A percentile compares a stretch with the other conserved stretches of the same genome.
These are phyloP conservation scores for Ascochyta koolunga DNA, from an alignment of 2,329 filamentous ascomycete genomes.

Conservation along the genomic window DNA sequence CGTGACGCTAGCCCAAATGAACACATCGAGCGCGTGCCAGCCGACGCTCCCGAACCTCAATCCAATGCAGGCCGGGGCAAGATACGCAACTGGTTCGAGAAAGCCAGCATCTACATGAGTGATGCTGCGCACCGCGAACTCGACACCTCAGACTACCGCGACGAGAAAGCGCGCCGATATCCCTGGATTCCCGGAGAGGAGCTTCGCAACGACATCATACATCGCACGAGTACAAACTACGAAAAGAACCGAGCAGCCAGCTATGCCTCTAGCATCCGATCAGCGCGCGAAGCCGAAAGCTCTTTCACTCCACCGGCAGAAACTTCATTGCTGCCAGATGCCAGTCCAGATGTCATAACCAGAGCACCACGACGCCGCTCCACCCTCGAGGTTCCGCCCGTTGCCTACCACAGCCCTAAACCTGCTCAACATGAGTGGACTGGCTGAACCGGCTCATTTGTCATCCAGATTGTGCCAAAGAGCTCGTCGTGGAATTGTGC, in stretches of 20 bases:
- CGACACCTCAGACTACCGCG: slow-evolving; percentile 58
- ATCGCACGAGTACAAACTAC: slow-evolving; percentile 50
- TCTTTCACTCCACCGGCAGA: slow-evolving; percentile 20
- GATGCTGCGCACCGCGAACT: slow-evolving; percentile 53
- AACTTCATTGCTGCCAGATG: slow-evolving; percentile 17
- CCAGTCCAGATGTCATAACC: slow-evolving; percentile 13
- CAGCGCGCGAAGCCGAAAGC: slow-evolving; percentile 31
- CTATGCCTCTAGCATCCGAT: slow-evolving; percentile 44
- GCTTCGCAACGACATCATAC: slow-evolving; percentile 52
- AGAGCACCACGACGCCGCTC: slow-evolving; percentile 19
- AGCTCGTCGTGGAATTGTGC: neutral
- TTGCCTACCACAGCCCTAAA: slow-evolving; percentile 18
- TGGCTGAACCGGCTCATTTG: no score
- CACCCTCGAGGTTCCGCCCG: slow-evolving; percentile 31
- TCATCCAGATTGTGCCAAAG: no score
- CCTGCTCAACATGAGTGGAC: neutral
- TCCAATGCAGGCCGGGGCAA: slow-evolving; percentile 27
- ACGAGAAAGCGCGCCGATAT: slow-evolving; percentile 56
- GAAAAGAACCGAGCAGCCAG: slow-evolving; percentile 49
- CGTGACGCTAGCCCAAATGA: slow-evolving; percentile 3
- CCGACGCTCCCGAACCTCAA: slow-evolving; percentile 6
- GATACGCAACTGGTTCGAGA: slow-evolving; percentile 50
- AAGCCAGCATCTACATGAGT: slow-evolving; percentile 55
- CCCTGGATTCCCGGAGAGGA: slow-evolving; percentile 63
- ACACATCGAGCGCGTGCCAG: slow-evolving; percentile 6